Percentiles rank a stretch among this genome's conserved stretches.
phyloP scores from a whole-genome alignment of 495 filamentous ascomycete genomes.

The Penicillium malachiteum region DNA sequence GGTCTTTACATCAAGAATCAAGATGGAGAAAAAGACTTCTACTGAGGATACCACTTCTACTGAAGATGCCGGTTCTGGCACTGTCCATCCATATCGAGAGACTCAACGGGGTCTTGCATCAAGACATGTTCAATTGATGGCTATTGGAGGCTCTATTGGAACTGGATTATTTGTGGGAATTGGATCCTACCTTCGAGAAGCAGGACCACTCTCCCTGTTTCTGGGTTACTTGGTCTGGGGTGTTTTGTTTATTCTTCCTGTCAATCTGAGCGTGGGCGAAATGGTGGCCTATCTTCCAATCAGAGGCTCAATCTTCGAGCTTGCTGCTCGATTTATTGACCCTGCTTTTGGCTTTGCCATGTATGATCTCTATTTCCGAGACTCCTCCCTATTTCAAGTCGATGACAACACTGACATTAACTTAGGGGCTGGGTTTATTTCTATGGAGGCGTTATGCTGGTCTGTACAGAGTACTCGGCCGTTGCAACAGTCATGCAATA shows the following conservation, averaged over 20 bases:
- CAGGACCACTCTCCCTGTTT: conserved; percentile 66
- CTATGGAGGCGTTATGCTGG: conserved; percentile 38
- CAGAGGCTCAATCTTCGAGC: conserved; percentile 69
- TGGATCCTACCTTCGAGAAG: conserved; percentile 62
- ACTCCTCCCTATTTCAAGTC: background rate
- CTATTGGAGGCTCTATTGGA: conserved; percentile 71
- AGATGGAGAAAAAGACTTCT: conserved; percentile 27
- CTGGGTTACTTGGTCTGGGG: conserved; percentile 57
- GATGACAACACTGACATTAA: background rate
- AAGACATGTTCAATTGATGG: conserved; percentile 68
- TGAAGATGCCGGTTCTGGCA: conserved; percentile 21
- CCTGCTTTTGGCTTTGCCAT: conserved; percentile 69
- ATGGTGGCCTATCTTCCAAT: conserved; percentile 74
- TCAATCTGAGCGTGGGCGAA: conserved; percentile 48
- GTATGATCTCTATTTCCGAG: conserved; percentile 15
- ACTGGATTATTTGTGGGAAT: conserved; percentile 77
- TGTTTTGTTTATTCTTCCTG: conserved; percentile 34
- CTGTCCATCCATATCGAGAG: conserved; percentile 17
- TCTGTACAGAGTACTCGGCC: conserved; percentile 68
- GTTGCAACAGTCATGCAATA: conserved; percentile 69
- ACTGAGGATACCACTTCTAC: conserved; percentile 10
- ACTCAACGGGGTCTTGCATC: conserved; percentile 61
- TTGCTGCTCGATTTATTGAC: conserved; percentile 68
- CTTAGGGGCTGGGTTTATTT: conserved; percentile 42
- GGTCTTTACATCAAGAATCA: conserved; percentile 3